Percentiles rank a stretch among this genome's conserved stretches.
These are phyloP conservation scores for Dendrocalamus latiflorus DNA, from an alignment of 202 grass and related monocot genomes.

Conservation along the genomic window DNA sequence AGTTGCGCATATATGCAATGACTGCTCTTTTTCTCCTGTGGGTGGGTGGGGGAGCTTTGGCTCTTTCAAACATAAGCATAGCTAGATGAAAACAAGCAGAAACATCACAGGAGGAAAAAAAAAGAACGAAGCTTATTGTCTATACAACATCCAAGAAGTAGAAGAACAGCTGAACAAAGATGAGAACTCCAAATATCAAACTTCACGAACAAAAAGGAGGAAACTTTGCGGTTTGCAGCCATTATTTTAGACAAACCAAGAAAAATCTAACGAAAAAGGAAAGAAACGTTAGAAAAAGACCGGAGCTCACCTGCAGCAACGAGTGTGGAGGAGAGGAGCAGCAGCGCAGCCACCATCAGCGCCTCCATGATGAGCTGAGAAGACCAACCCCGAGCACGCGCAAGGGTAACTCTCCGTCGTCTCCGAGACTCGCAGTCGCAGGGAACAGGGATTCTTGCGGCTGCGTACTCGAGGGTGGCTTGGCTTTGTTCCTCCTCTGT, in stretches of 20 bases:
- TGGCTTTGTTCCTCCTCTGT: not conserved
- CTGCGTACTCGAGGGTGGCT: no score
- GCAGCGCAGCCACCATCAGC: constrained; percentile 19
- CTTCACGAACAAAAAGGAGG: not conserved
- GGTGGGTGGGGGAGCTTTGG: no score
- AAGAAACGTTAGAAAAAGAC: constrained; percentile 16
- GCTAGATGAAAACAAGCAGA: not conserved
- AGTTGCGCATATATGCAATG: no score
- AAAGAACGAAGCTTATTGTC: no score
- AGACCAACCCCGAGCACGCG: not conserved
- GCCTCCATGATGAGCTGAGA: constrained; percentile 34
- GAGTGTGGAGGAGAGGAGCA: constrained; percentile 46
- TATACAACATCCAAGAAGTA: not conserved
- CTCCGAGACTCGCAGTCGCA: no score
- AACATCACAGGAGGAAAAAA: not conserved
- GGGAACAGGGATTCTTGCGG: not conserved
- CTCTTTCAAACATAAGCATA: not conserved
- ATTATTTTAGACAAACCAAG: not conserved
- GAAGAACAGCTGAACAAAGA: not conserved
- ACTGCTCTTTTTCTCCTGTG: no score
- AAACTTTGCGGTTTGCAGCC: not conserved
- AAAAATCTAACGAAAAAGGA: not conserved
- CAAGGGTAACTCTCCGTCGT: no score
- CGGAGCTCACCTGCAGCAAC: constrained; percentile 47
- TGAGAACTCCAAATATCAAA: not conserved